Conservation (phyloP, 306 rosid species). For the Cucumis sativus region DNA sequence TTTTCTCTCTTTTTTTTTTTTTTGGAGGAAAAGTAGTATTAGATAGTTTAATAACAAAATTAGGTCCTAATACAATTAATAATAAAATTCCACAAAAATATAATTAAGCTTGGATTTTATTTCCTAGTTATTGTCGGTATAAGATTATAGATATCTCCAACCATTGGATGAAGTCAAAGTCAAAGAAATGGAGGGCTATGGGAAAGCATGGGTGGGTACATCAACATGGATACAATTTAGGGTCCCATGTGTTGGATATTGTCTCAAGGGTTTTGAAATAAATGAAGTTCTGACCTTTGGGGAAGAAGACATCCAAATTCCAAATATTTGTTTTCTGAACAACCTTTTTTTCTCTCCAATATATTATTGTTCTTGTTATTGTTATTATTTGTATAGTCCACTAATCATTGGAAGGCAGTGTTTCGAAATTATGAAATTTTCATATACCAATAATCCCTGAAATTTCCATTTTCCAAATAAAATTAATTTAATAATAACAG, state of each 20-base stretch:
- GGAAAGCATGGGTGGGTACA: not conserved
- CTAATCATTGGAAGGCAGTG: not conserved
- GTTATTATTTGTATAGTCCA: not conserved
- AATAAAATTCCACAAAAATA: too few relatives aligned
- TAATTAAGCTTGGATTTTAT: not conserved
- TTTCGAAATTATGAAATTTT: not conserved
- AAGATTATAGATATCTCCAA: not conserved
- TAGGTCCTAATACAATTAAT: too few relatives aligned
- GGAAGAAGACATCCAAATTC: slow-evolving; percentile 6
- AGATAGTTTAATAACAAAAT: too few relatives aligned
- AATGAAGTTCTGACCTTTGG: slow-evolving; percentile 22
- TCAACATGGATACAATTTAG: not conserved
- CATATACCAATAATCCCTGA: not conserved
- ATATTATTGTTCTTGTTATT: not conserved
- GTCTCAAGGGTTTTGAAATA: slow-evolving; percentile 23
- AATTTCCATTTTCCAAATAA: too few relatives aligned
- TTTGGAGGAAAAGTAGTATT: too few relatives aligned
- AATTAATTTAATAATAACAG: not conserved
- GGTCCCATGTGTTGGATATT: slow-evolving; percentile 27
- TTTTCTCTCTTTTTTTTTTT: too few relatives aligned
- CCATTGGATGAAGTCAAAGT: not conserved
- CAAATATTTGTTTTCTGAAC: not conserved
- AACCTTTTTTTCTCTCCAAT: not conserved
- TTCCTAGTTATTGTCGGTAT: not conserved
- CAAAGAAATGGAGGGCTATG: not conserved